Base-by-base conservation (phyloP, 306 rosid genomes). In the Comarum palustre region DNA sequence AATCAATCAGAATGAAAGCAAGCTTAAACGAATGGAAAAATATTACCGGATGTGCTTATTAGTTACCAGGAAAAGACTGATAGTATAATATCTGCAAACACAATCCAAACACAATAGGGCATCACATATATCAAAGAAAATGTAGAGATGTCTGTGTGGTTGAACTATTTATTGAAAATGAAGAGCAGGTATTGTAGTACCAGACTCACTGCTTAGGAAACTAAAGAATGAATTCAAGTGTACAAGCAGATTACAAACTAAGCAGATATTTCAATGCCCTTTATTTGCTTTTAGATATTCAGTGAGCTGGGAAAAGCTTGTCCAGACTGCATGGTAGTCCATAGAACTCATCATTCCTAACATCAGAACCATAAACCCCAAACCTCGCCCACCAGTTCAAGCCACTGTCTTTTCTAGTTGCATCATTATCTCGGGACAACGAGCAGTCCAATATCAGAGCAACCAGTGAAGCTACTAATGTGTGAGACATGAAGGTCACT, bases 341-440 rank as follows among this genome's bases (percentile, higher is more conserved):
- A 72, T 89, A 89, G 84, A 89, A 89, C 59, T 92, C 96, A 70
- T 89, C 85, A 45, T 82, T 92, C 57, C 93, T 82, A 54, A 83
- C 80, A 77, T 87, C 97, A 10, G 91, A 76, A 51, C 73, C 47
- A 42, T 86, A 89, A 34, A 84, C 71, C 69, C 84, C 71, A 79
- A 92, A 88, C 83, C 73, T 92, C 77, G 83, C 87, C 97, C 93
- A 89, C 93, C 96, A 89, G 48, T 82, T 73, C 74, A 87, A 81
- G 25, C 90, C 82, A 22, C 81, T 85, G 72, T 91, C 94, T 46
- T 84, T 86, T 6, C 86, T 41, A 1, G 82, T 72, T 19, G 71
- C 63, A 2, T 84, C 89, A 5, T 86, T 78, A 29, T 88, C 89
- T 25, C 80, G 78, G 0, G 81, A 60, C 54, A 92, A 81, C 0